A percentile compares a stretch with the other conserved stretches of the same genome.
Evolutionary conservation across 495 filamentous ascomycete genomes (phyloP).

Genomic region (Penicillium parvum): DNA sequence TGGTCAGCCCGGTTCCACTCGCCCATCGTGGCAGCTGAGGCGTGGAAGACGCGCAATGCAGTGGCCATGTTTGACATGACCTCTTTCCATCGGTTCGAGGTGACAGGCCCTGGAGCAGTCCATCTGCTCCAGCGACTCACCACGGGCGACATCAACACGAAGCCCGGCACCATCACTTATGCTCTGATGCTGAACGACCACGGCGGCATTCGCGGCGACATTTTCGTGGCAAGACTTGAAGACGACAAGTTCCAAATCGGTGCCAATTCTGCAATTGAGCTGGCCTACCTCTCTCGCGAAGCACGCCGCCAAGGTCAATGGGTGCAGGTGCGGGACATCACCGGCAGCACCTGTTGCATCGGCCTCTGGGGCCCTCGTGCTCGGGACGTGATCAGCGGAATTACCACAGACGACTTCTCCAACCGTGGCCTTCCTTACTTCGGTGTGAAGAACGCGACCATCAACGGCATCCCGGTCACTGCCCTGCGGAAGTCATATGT

Average conservation of each 20-base stretch:
- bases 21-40: conserved; percentile 46
- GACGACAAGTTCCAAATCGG: conserved; percentile 42
- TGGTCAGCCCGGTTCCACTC: conserved; percentile 46
- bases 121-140: conserved; percentile 42
- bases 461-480: conserved; percentile 40
- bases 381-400: conserved; percentile 28
- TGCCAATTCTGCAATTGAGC: conserved; percentile 40
- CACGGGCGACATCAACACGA: conserved; percentile 36
- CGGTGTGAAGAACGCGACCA: conserved; percentile 27
- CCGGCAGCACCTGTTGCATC: conserved; percentile 46
- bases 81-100: conserved; percentile 45
- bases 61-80: conserved; percentile 54
- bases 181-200: conserved; percentile 41
- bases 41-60: conserved; percentile 50
- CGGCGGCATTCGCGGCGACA: conserved; percentile 39
- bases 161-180: conserved; percentile 37
- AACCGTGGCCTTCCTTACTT: conserved; percentile 38
- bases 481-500: conserved; percentile 44
- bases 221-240: conserved; percentile 37
- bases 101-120: conserved; percentile 43
- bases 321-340: conserved; percentile 45
- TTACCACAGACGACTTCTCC: conserved; percentile 37
- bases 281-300: conserved; percentile 40
- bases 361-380: conserved; percentile 50
- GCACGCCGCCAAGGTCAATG: conserved; percentile 35